Evolutionary conservation across 805 yeast species (phyloP), one percentile per base, ranked within the genome.

Genomic region (Teunomyces panamensis): DNA sequence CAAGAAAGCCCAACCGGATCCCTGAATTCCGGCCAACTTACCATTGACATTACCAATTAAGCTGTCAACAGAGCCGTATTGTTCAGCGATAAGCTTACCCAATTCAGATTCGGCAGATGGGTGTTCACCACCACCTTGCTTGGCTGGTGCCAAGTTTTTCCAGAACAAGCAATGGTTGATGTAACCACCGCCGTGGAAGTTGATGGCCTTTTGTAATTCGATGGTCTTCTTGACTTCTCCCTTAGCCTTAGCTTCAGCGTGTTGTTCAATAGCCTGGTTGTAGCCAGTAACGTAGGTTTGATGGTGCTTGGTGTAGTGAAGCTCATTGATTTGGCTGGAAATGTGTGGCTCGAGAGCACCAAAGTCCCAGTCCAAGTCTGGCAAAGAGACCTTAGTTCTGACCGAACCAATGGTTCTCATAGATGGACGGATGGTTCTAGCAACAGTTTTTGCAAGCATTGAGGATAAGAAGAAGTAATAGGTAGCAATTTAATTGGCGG

Each of bases 1-100:
- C 54, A 89, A 75, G 76, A 91, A 89, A 29, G 94, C 94, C 97
- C 97, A 89, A 41, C 97, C 97, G 5, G 96, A 86, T 64, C 97
- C 97, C 73, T 89, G 96, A 59, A 89, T 79, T 49, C 94, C 94
- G 32, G 96, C 95, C 59, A 89, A 60, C 48, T 58, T 62, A 45
- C 48, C 49, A 68, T 89, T 89, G 56, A 91, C 80, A 50, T 78
- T 60, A 35, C 69, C 58, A 50, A 83, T 81, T 68, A 90, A 75
- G 48, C 75, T 76, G 57, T 90, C 96, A 50, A 86, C 69, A 13
- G 84, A 76, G 30, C 96, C 96, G 62, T 78, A 89, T 64, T 86
- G 83, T 37, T 69, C 72, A 43, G 65, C 60, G 51, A 89, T 80
- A 53, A 84, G 83, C 62, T 78, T 69, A 45, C 75, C 80, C 30